These are phyloP conservation scores for Novymonas esmeraldas DNA, from an alignment of 208 protist genomes.

Conservation along the genomic window DNA sequence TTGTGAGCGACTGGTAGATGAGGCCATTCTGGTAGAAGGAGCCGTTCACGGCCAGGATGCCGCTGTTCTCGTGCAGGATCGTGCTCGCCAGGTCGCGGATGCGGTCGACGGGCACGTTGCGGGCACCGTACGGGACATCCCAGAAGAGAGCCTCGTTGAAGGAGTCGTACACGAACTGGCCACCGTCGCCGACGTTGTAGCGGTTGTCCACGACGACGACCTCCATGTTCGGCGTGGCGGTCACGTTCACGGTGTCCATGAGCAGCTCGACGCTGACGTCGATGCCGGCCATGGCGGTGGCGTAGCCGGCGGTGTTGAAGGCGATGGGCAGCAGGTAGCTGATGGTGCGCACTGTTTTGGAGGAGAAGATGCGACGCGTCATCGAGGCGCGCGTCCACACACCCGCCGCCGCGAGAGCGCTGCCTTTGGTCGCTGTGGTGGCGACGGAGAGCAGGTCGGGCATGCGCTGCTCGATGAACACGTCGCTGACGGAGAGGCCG, in stretches of 20 bases:
- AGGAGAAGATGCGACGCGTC: slow-evolving; percentile 22
- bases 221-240: slow-evolving; percentile 41
- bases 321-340: slow-evolving; percentile 42
- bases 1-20: slow-evolving; percentile 58
- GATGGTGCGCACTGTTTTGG: slow-evolving; percentile 26
- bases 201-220: slow-evolving; percentile 43
- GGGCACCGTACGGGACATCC: slow-evolving; percentile 33
- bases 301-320: slow-evolving; percentile 23
- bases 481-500: slow-evolving; percentile 19
- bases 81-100: slow-evolving; percentile 39
- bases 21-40: slow-evolving; percentile 55
- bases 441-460: slow-evolving; percentile 22
- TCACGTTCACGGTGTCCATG: slow-evolving; percentile 32
- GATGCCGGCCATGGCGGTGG: slow-evolving; percentile 34
- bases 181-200: slow-evolving; percentile 29
- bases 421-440: slow-evolving; percentile 21
- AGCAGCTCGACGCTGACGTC: slow-evolving; percentile 43
- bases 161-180: slow-evolving; percentile 50
- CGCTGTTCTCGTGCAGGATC: slow-evolving; percentile 26
- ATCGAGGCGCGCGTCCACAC: slow-evolving; percentile 31
- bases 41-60: slow-evolving; percentile 30
- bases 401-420: slow-evolving; percentile 24
- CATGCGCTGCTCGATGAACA: slow-evolving; percentile 27
- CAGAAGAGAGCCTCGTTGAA: slow-evolving; percentile 39
- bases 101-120: slow-evolving; percentile 25